Evolutionary conservation across 2,329 filamentous ascomycete genomes (phyloP), one percentile per base, ranked within the genome.

Genomic region (Talaromyces pinophilus): DNA sequence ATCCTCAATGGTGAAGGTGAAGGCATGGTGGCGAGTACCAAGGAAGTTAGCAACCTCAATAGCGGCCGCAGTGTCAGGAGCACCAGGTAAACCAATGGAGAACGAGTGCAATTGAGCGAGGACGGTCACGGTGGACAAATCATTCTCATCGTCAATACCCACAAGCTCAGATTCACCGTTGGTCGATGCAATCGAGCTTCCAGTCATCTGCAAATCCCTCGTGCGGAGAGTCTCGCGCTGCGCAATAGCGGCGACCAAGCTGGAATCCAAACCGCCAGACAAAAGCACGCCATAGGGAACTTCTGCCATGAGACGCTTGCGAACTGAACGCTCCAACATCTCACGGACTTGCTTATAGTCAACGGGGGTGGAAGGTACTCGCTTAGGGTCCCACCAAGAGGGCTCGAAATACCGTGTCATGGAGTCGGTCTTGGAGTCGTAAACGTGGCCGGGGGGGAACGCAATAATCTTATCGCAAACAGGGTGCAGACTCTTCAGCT

Each of bases 261-360:
- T 97, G 57, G 95, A 99, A 81, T 99, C 95, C 62, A 99, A 86
- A 73, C 95, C 95, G 75, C 95, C 95, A 62, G 95, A 99, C 60
- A 99, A 85, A 67, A 99, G 83, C 25, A 99, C 95, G 80, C 95
- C 95, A 78, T 97, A 99, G 17, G 95, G 95, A 42, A 99, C 95
- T 81, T 99, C 95, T 25, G 95, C 95, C 95, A 99, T 99, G 78
- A 99, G 85, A 71, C 95, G 90, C 84, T 99, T 99, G 76, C 94
- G 88, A 66, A 99, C 95, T 11, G 95, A 89, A 80, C 89, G 91
- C 85, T 98, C 95, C 68, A 99, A 85, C 1, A 90, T 89, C 76
- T 90, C 86, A 71, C 95, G 88, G 72, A 99, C 86, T 63, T 87
- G 78, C 84, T 91, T 96, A 78, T 93, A 88, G 81, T 98, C 92